phyloP scores from a whole-genome alignment of 1,284 basidiomycete species.

The Leccinum insolens region DNA sequence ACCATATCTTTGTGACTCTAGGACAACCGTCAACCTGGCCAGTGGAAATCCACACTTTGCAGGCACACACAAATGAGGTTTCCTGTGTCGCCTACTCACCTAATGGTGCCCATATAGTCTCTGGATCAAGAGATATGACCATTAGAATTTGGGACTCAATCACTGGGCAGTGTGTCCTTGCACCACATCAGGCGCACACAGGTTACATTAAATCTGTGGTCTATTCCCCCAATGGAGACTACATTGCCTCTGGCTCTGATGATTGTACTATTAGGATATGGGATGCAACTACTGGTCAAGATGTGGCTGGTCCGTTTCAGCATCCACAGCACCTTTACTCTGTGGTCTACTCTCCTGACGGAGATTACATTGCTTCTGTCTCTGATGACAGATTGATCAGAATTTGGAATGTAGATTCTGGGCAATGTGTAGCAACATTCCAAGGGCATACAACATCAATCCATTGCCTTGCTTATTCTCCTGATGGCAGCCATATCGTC shows the following conservation, averaged over 20 bases:
- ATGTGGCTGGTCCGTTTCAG: constrained; percentile 15
- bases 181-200: constrained; percentile 7
- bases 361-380: constrained; percentile 12
- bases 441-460: not conserved
- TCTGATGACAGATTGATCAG: constrained; percentile 10
- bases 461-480: constrained; percentile 14
- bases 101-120: constrained; percentile 21
- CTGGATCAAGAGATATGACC: constrained; percentile 15
- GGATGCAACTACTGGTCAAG: constrained; percentile 18
- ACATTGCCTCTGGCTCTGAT: constrained; percentile 14
- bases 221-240: constrained; percentile 21
- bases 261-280: constrained; percentile 16
- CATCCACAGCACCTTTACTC: not conserved
- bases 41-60: constrained; percentile 18
- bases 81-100: constrained; percentile 23
- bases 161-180: constrained; percentile 24
- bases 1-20: constrained; percentile 7
- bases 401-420: constrained; percentile 19
- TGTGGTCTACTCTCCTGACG: constrained; percentile 22
- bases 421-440: constrained; percentile 1
- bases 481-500: constrained; percentile 16
- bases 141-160: constrained; percentile 21
- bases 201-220: not conserved
- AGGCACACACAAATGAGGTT: constrained; percentile 14
- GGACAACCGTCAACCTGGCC: constrained; percentile 23